Evolutionary conservation across 164 flowering plant species (phyloP).

Genomic region (Aristolochia fimbriata): DNA sequence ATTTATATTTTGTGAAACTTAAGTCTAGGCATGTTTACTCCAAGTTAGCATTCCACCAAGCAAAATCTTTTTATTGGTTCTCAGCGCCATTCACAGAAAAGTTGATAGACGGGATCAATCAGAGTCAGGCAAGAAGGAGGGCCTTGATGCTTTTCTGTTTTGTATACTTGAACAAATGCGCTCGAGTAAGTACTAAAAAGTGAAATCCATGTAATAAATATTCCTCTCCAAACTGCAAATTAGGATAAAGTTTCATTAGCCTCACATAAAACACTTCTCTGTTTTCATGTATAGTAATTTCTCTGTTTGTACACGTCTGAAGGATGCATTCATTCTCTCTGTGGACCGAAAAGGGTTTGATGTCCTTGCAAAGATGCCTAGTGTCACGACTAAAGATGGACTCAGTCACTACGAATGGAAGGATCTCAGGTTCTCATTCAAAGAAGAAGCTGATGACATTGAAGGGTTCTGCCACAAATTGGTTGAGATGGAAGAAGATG

Average conservation of each 20-base stretch:
- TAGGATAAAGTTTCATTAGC: not conserved
- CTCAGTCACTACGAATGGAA: constrained; percentile 48
- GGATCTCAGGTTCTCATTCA: constrained; percentile 51
- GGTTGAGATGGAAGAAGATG: constrained; percentile 80
- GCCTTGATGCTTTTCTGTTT: constrained; percentile 74
- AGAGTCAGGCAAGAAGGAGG: constrained; percentile 64
- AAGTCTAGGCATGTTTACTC: not conserved
- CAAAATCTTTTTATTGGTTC: not conserved
- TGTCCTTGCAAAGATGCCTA: constrained; percentile 53
- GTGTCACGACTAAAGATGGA: constrained; percentile 26
- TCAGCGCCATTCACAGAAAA: constrained; percentile 54
- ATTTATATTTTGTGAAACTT: too few species aligned
- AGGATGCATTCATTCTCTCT: constrained; percentile 73
- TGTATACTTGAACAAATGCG: constrained; percentile 41
- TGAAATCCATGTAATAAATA: not conserved
- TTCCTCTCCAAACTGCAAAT: not conserved
- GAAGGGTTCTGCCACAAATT: constrained; percentile 59
- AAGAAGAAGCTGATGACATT: constrained; percentile 51
- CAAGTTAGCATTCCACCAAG: not conserved
- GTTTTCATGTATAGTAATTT: not conserved
- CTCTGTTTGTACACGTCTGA: not conserved
- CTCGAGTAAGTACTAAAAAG: constrained; percentile 36
- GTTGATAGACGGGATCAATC: constrained; percentile 82
- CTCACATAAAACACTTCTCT: not conserved
- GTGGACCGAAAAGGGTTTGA: constrained; percentile 74